These are phyloP conservation scores for Boletus albobrunnescens DNA, from an alignment of 1,284 basidiomycete genomes.

Conservation along the genomic window DNA sequence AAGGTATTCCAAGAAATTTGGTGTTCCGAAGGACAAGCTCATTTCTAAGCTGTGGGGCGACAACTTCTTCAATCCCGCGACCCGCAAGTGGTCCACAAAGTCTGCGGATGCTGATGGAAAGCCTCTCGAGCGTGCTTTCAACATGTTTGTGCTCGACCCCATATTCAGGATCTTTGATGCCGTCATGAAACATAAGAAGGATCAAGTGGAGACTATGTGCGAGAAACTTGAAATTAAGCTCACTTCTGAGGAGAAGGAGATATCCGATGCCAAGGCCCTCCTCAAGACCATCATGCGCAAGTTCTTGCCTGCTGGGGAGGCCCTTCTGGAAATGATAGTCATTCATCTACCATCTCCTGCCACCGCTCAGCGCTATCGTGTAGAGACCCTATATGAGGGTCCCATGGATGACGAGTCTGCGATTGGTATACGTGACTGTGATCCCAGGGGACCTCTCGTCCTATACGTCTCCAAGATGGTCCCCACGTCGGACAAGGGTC, in stretches of 20 bases:
- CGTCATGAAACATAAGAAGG: constrained; percentile 99
- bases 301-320: constrained; percentile 99
- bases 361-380: constrained; percentile 97
- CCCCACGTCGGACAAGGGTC: constrained; percentile 99
- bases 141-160: constrained; percentile 96
- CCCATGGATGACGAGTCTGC: constrained; percentile 99
- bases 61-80: constrained; percentile 99
- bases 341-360: constrained; percentile 97
- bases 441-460: constrained; percentile 95
- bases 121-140: constrained; percentile 89
- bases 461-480: constrained; percentile 99
- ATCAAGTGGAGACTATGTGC: constrained; percentile 78
- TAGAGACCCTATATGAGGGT: constrained; percentile 99
- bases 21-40: constrained; percentile 98
- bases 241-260: constrained; percentile 85
- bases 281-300: constrained; percentile 99
- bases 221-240: constrained; percentile 98
- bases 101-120: constrained; percentile 79
- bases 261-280: constrained; percentile 88
- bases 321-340: constrained; percentile 99
- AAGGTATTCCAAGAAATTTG: constrained; percentile 98
- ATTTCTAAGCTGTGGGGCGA: constrained; percentile 99
- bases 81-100: constrained; percentile 95
- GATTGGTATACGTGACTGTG: constrained; percentile 98
- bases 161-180: constrained; percentile 99